Conservation (phyloP, 23 red algal genomes). For the Agarophyton chilense region DNA sequence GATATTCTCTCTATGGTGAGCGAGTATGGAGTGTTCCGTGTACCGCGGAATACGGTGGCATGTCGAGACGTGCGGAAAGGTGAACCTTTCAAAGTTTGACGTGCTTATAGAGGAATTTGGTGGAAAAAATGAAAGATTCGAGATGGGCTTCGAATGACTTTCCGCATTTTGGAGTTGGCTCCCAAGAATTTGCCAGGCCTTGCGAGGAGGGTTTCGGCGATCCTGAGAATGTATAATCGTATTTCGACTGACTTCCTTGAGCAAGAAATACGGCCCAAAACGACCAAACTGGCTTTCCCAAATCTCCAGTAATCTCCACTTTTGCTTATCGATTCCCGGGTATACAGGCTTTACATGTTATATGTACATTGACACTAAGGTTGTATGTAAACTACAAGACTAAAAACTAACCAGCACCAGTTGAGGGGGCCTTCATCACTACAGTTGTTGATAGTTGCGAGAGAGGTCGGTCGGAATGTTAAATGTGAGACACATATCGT, state of each 20-base stretch:
- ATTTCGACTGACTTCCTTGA: too few species aligned
- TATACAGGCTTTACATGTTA: slow-evolving; percentile 3
- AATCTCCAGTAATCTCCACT: too few species aligned
- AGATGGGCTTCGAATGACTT: background rate
- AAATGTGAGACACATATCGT: background rate
- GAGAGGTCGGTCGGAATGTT: background rate
- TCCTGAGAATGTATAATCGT: too few species aligned
- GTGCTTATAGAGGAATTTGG: background rate
- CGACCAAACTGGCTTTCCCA: too few species aligned
- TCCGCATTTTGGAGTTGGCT: background rate
- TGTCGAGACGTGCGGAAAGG: too few species aligned
- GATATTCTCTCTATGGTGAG: background rate
- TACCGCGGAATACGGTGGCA: too few species aligned
- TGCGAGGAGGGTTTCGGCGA: background rate
- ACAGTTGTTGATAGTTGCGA: background rate
- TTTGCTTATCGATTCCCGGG: too few species aligned
- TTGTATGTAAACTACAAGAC: background rate
- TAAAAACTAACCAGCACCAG: background rate
- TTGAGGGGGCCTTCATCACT: background rate
- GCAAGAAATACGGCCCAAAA: too few species aligned
- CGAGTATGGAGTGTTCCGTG: too few species aligned
- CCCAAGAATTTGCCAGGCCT: background rate
- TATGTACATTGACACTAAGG: background rate
- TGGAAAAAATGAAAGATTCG: background rate
- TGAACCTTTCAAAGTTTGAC: too few species aligned